Evolutionary conservation across 768 basidiomycete genomes (phyloP).

Genomic region (Botryobasidium botryosum): DNA sequence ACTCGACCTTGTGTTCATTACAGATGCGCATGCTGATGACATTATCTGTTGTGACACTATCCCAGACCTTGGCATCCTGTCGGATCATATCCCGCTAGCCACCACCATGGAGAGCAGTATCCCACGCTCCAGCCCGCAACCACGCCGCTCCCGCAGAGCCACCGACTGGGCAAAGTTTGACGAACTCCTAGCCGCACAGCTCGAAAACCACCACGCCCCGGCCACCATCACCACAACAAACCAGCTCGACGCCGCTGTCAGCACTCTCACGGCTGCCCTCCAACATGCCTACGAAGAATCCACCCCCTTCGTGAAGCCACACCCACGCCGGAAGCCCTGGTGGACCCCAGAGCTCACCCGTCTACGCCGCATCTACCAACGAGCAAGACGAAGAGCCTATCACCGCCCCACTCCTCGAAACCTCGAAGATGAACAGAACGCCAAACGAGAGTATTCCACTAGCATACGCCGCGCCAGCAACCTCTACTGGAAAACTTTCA

Average conservation of each 20-base stretch:
- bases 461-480: not conserved
- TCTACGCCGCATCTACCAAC: not conserved
- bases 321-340: constrained; percentile 2
- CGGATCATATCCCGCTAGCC: constrained; percentile 1
- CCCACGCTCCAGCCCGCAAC: not conserved
- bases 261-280: not conserved
- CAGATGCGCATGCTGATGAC: not conserved
- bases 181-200: not conserved
- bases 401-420: not conserved
- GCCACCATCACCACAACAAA: too few species aligned
- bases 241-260: not conserved
- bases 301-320: not conserved
- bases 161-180: not conserved
- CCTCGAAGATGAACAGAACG: not conserved
- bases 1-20: constrained; percentile 2
- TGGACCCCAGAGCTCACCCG: not conserved
- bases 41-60: not conserved
- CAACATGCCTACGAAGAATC: not conserved
- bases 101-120: not conserved
- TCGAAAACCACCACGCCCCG: not conserved
- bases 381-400: not conserved
- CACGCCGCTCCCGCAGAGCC: too few species aligned
- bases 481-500: constrained; percentile 1
- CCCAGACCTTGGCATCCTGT: not conserved
- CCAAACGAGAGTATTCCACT: not conserved